phyloP scores from a whole-genome alignment of 116 monocot genomes.

The Thalassia testudinum region DNA sequence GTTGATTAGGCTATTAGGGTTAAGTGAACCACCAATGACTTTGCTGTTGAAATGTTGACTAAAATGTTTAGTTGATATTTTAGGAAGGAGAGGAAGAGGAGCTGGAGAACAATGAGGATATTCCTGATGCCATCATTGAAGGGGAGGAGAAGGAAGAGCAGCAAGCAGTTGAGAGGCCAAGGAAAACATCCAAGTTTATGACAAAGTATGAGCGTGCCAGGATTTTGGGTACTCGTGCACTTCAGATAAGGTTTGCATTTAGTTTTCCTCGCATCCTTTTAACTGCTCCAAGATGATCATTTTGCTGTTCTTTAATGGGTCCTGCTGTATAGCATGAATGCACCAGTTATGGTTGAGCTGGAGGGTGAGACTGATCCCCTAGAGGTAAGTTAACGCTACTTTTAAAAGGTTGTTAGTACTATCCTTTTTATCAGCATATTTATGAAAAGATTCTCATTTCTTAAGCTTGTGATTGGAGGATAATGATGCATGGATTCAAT shows the following conservation, averaged over 20 bases:
- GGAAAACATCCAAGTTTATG: slow-evolving; percentile 97
- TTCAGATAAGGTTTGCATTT: slow-evolving; percentile 69
- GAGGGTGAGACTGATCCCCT: slow-evolving; percentile 81
- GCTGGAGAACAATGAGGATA: slow-evolving; percentile 62
- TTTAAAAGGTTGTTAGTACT: too few relatives aligned
- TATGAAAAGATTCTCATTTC: too few relatives aligned
- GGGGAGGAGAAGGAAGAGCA: slow-evolving; percentile 57
- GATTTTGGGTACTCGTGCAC: slow-evolving; percentile 94
- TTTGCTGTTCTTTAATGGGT: slow-evolving; percentile 2
- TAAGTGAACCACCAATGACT: background rate
- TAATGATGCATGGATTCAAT: too few relatives aligned
- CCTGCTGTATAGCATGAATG: slow-evolving; percentile 61
- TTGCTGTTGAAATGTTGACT: slow-evolving; percentile 2
- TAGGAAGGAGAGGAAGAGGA: slow-evolving; percentile 77
- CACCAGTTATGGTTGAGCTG: slow-evolving; percentile 78
- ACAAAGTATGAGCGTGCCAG: slow-evolving; percentile 97
- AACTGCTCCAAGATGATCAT: background rate
- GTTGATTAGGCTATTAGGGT: background rate
- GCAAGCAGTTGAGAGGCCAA: slow-evolving; percentile 23
- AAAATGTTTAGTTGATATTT: background rate
- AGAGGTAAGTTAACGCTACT: slow-evolving; percentile 29
- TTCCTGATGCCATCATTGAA: slow-evolving; percentile 49
- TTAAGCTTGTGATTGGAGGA: too few relatives aligned
- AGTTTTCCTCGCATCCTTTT: background rate
- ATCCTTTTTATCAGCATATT: too few relatives aligned